Evolutionary conservation across 371 early-diverging fungal genomes (phyloP), one percentile per base, ranked within the genome.

Genomic region (Lichtheimia ornata): DNA sequence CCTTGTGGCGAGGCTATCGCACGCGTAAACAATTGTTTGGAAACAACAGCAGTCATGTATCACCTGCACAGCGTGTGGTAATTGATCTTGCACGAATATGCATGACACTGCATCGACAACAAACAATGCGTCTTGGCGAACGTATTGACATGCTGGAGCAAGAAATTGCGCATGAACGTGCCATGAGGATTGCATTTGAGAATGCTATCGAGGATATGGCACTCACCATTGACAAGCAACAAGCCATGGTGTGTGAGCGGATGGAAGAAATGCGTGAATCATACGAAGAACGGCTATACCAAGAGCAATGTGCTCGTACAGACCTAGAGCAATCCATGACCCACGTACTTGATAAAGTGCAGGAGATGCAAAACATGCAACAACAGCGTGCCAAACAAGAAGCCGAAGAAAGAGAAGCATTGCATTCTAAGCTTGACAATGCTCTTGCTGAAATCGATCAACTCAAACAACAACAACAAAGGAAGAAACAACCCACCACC

Each of bases 191-290:
- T 25, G 73, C 71, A 0, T 74, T 78, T 58, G 79, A 78, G 56
- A 74, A 72, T 22, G 73, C 79, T 12, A 74, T 73, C 73, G 79
- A 78, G 54, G 73, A 78, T 15, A 78, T 78, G 79, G 66, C 71
- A 18, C 17, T 74, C 7, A 49, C 73, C 20, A 69, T 78, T 52
- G 75, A 78, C 43, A 66, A 78, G 35, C 79, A 78, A 43, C 75
- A 78, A 45, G 69, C 65, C 25, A 60, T 69, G 24, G 54, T 78
- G 3, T 62, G 71, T 30, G 70, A 78, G 53, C 73, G 79, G 15
- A 55, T 78, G 1, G 74, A 78, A 15, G 53, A 50, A 40, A 66
- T 78, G 66, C 61, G 73, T 22, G 64, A 71, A 24, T 61, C 62
- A 2, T 78, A 71, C 50, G 72, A 74, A 50, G 51, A 53, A 20